A percentile compares a stretch with the other conserved stretches of the same genome.
phyloP scores from a whole-genome alignment of 1,284 basidiomycete species.

The Tilletia setariae region DNA sequence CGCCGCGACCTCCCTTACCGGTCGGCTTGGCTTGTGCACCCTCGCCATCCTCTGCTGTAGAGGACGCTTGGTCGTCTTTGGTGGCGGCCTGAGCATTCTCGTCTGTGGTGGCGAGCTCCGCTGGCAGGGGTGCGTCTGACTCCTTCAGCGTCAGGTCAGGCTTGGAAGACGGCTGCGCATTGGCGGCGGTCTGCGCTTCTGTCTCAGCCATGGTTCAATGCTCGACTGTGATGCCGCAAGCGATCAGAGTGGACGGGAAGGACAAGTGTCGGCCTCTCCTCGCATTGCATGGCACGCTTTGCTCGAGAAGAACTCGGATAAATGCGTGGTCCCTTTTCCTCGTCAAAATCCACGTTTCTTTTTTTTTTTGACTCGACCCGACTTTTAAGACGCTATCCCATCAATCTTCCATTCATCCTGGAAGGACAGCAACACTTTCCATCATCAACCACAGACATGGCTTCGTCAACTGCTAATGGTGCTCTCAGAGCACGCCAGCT shows the following conservation, averaged over 20 bases:
- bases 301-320: no score
- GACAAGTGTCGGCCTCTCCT: no score
- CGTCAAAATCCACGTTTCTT: no score
- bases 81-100: background rate
- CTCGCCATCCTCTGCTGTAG: background rate
- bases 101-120: background rate
- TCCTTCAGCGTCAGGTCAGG: constrained; percentile 9
- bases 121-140: background rate
- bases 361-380: no score
- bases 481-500: constrained; percentile 9
- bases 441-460: background rate
- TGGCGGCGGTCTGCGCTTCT: background rate
- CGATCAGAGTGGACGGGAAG: no score
- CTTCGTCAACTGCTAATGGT: constrained; percentile 4
- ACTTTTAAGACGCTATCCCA: background rate
- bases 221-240: background rate
- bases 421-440: no score
- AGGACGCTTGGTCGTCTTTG: background rate
- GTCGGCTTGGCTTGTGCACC: background rate
- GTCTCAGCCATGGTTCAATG: background rate
- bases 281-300: no score
- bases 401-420: background rate
- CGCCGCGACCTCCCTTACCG: background rate
- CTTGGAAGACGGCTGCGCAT: background rate
- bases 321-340: no score